phyloP scores from a whole-genome alignment of 2,329 filamentous ascomycete species.

The Dactylella cylindrospora region DNA sequence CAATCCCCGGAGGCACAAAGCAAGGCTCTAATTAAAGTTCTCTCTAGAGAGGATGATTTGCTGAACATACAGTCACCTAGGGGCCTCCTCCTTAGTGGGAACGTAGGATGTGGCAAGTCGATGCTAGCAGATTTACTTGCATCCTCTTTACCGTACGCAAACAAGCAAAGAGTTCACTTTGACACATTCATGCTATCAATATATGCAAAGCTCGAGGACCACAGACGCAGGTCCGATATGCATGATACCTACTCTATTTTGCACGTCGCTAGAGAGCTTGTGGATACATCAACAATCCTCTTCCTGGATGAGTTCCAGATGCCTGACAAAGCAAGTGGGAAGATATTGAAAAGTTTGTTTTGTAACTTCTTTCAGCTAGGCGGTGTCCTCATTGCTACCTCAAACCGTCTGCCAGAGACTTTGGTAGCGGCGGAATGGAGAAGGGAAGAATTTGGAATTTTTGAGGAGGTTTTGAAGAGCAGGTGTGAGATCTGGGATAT shows the following conservation, averaged over 20 bases:
- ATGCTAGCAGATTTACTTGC: constrained; percentile 85
- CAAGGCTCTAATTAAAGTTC: constrained; percentile 67
- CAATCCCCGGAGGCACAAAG: constrained; percentile 60
- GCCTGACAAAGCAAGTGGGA: constrained; percentile 73
- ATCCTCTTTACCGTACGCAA: constrained; percentile 70
- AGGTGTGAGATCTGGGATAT: constrained; percentile 84
- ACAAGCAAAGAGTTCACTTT: constrained; percentile 78
- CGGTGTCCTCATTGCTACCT: constrained; percentile 76
- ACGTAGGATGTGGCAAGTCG: constrained; percentile 79
- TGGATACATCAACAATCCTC: constrained; percentile 72
- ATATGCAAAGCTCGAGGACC: constrained; percentile 69
- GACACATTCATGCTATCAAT: constrained; percentile 83
- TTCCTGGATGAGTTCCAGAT: constrained; percentile 84
- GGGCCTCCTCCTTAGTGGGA: constrained; percentile 75
- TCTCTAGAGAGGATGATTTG: constrained; percentile 61
- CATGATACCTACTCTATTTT: constrained; percentile 66
- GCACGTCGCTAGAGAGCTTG: constrained; percentile 66
- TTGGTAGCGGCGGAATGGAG: constrained; percentile 70
- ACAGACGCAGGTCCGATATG: constrained; percentile 54
- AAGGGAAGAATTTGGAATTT: constrained; percentile 70
- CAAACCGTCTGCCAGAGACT: constrained; percentile 81
- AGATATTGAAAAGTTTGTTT: constrained; percentile 76
- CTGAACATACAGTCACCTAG: constrained; percentile 67
- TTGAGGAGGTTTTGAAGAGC: constrained; percentile 73
- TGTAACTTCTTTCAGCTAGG: constrained; percentile 79